These are phyloP conservation scores for Metschnikowia arizonensis DNA, from an alignment of 805 yeast species.

Conservation along the genomic window DNA sequence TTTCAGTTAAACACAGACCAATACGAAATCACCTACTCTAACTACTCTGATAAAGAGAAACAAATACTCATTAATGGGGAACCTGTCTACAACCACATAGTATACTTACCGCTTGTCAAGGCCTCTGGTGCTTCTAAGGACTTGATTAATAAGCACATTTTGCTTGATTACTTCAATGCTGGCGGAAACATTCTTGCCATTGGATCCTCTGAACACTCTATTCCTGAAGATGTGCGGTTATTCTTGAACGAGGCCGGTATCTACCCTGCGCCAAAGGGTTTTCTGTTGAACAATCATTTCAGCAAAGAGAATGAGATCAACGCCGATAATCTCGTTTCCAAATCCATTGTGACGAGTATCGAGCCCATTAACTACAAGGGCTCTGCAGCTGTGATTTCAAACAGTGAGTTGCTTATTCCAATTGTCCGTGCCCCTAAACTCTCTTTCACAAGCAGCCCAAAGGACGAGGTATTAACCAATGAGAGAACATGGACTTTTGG, in stretches of 20 bases:
- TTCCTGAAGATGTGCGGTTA: slow-evolving; percentile 47
- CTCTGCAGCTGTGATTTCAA: slow-evolving; percentile 65
- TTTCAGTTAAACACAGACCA: slow-evolving; percentile 10
- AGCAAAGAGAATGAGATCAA: slow-evolving; percentile 31
- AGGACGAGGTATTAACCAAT: slow-evolving; percentile 40
- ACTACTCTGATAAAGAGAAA: slow-evolving; percentile 20
- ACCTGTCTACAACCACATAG: slow-evolving; percentile 26
- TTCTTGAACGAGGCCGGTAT: slow-evolving; percentile 80
- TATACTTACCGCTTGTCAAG: slow-evolving; percentile 35
- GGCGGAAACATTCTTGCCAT: slow-evolving; percentile 77
- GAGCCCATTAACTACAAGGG: slow-evolving; percentile 37
- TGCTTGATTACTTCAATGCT: slow-evolving; percentile 56
- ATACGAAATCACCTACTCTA: slow-evolving; percentile 20
- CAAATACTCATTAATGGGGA: slow-evolving; percentile 24
- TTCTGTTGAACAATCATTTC: slow-evolving; percentile 64
- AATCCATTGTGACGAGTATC: slow-evolving; percentile 18
- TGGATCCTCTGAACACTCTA: slow-evolving; percentile 39
- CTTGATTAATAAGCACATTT: slow-evolving; percentile 33
- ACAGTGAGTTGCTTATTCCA: slow-evolving; percentile 68
- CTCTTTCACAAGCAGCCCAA: slow-evolving; percentile 49
- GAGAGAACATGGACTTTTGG: slow-evolving; percentile 74
- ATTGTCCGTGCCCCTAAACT: slow-evolving; percentile 62
- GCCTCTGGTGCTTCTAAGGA: slow-evolving; percentile 29
- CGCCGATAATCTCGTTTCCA: slow-evolving; percentile 26
- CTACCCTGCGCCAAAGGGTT: slow-evolving; percentile 73